These are phyloP conservation scores for Orbilia oligospora DNA, from an alignment of 2,329 filamentous ascomycete genomes.

Conservation along the genomic window DNA sequence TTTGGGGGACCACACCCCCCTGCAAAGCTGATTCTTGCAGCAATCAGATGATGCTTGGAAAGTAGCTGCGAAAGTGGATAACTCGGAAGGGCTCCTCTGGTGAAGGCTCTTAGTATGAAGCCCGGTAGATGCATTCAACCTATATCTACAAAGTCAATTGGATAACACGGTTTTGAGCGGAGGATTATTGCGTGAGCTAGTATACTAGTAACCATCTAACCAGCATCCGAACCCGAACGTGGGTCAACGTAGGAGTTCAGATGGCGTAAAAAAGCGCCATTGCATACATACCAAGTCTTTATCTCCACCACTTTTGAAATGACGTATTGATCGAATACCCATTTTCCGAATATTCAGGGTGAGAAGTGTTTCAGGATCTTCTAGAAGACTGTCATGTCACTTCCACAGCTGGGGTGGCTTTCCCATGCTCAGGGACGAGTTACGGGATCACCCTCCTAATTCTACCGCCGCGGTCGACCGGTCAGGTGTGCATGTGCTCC, in stretches of 20 bases:
- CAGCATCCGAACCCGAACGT: constrained; percentile 1
- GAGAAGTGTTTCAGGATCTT: constrained; percentile 56
- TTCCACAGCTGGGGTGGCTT: constrained; percentile 13
- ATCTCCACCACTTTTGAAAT: constrained; percentile 21
- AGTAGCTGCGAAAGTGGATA: constrained; percentile 66
- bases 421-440: neutral
- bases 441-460: neutral
- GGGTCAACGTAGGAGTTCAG: constrained; percentile 20
- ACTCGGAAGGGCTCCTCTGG: neutral
- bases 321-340: constrained; percentile 36
- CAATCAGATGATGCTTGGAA: constrained; percentile 70
- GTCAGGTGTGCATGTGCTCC: neutral
- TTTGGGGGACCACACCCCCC: constrained; percentile 70
- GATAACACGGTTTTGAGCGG: constrained; percentile 10
- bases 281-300: neutral
- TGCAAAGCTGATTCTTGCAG: constrained; percentile 63
- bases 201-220: constrained; percentile 2
- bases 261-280: constrained; percentile 19
- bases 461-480: neutral
- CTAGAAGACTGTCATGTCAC: constrained; percentile 57
- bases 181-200: constrained; percentile 8
- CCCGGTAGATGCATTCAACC: neutral
- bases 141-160: neutral
- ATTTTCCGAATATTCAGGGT: constrained; percentile 28
- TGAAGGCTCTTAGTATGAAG: neutral